These are phyloP conservation scores for Elsinoe perseae DNA, from an alignment of 2,329 filamentous ascomycete species.

Conservation along the genomic window DNA sequence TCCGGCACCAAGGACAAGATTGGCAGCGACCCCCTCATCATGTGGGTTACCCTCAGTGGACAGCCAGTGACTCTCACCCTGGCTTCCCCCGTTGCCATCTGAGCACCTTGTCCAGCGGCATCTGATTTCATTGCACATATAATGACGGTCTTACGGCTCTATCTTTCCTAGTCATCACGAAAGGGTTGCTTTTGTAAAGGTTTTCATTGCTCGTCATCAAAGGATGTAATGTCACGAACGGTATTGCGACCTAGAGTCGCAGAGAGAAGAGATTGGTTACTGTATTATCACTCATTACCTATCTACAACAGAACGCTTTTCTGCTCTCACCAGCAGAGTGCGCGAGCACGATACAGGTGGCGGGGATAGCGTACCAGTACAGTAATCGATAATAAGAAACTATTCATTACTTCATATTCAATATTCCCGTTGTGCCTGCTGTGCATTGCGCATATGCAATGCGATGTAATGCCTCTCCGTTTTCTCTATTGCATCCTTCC, in stretches of 20 bases:
- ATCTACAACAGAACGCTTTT: background rate
- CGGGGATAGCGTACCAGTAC: background rate
- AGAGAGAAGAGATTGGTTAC: background rate
- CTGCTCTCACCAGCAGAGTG: background rate
- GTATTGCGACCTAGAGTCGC: background rate
- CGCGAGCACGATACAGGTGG: background rate
- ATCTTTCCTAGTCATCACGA: background rate
- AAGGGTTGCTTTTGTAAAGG: background rate
- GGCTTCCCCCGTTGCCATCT: conserved; percentile 19
- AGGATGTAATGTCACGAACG: background rate
- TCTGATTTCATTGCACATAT: conserved; percentile 13
- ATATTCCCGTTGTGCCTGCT: background rate
- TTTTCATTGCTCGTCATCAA: background rate
- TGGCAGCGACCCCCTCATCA: conserved; percentile 39
- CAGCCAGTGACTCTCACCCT: conserved; percentile 31
- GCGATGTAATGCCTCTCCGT: background rate
- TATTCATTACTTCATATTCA: background rate
- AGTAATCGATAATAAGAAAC: conserved; percentile 4
- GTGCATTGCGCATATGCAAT: background rate
- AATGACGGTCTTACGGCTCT: conserved; percentile 14
- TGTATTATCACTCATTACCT: background rate
- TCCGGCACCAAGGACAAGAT: conserved; percentile 45
- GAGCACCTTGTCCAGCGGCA: background rate
- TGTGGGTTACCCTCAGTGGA: conserved; percentile 35
- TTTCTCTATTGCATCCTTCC: background rate